Percentiles rank a stretch among this genome's conserved stretches.
Evolutionary conservation across 164 flowering plant species (phyloP).

Genomic region (Nymphaea thermarum): DNA sequence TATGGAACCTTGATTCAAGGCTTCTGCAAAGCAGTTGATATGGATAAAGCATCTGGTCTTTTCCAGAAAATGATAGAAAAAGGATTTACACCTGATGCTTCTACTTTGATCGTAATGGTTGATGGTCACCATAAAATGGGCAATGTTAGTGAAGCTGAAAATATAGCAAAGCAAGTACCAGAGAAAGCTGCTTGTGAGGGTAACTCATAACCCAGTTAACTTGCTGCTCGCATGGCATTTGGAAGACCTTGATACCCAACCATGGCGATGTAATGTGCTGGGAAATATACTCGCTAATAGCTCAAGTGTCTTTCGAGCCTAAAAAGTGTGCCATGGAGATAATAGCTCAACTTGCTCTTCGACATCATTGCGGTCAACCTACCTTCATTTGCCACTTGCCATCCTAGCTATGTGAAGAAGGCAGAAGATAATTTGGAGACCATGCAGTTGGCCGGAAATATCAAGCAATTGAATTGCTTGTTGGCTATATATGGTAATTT

Average conservation of each 20-base stretch:
- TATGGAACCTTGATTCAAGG: constrained; percentile 21
- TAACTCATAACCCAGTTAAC: background rate
- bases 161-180: background rate
- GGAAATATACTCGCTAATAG: no score
- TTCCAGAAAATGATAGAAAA: constrained; percentile 17
- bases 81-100: constrained; percentile 26
- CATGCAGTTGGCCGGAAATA: no score
- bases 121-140: constrained; percentile 2
- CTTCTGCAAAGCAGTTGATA: constrained; percentile 16
- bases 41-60: constrained; percentile 19
- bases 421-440: no score
- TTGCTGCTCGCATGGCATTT: background rate
- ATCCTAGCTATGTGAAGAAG: no score
- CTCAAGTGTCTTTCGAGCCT: no score
- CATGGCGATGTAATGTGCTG: no score
- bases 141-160: background rate
- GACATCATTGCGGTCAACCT: no score
- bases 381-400: no score
- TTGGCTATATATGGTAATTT: no score
- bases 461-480: no score
- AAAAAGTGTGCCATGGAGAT: no score
- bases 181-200: background rate
- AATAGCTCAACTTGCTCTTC: no score
- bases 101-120: constrained; percentile 20
- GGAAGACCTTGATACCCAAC: background rate